These are phyloP conservation scores for Penicillium simplicissimum DNA, from an alignment of 495 filamentous ascomycete genomes.

Conservation along the genomic window DNA sequence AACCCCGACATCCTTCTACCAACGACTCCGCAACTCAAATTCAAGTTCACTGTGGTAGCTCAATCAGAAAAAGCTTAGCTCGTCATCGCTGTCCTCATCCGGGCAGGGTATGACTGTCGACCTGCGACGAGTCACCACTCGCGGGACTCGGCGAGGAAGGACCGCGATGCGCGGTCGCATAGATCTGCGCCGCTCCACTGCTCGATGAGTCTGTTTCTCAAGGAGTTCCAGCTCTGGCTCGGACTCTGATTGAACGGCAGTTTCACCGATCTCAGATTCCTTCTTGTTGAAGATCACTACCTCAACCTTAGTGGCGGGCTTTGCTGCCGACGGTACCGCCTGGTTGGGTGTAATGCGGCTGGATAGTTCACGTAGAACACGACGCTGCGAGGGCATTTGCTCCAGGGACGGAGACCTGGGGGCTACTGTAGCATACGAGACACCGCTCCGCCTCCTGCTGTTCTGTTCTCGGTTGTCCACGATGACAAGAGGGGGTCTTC, in stretches of 20 bases:
- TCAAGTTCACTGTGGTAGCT: neutral
- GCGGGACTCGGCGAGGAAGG: neutral
- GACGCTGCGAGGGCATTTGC: constrained; percentile 11
- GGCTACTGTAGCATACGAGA: neutral
- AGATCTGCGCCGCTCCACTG: constrained; percentile 23
- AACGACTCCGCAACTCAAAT: neutral
- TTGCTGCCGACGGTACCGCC: neutral
- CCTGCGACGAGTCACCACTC: constrained; percentile 1
- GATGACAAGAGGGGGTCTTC: constrained; percentile 21
- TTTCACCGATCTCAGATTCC: constrained; percentile 1
- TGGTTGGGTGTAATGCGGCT: constrained; percentile 11
- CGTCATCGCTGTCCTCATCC: constrained; percentile 46
- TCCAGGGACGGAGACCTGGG: constrained; percentile 15
- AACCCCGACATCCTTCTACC: neutral
- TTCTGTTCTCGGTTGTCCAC: constrained; percentile 7
- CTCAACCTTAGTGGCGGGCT: constrained; percentile 28
- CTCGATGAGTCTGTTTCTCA: constrained; percentile 24
- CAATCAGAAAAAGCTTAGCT: constrained; percentile 44
- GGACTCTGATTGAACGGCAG: neutral
- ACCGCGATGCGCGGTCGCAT: constrained; percentile 13
- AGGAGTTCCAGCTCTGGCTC: constrained; percentile 5
- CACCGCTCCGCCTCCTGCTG: neutral
- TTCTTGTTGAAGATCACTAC: constrained; percentile 42
- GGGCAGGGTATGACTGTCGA: constrained; percentile 31
- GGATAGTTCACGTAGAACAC: constrained; percentile 23